Conservation (phyloP, 495 filamentous ascomycete genomes). For the Choiromyces venosus region DNA sequence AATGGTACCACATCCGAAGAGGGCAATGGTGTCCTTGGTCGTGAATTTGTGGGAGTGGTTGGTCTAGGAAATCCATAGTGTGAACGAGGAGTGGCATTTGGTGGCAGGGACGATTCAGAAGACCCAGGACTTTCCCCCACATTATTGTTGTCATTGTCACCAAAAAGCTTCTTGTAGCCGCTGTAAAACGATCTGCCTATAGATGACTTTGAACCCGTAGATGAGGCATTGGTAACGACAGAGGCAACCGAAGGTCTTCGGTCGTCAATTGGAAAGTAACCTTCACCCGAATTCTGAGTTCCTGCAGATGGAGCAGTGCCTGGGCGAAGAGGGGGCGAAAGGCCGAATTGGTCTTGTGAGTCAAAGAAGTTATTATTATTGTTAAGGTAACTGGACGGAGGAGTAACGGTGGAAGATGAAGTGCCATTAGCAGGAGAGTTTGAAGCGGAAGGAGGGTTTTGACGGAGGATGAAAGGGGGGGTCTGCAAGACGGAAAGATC, state of each 20-base stretch:
- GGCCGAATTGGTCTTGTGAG: slow-evolving; percentile 46
- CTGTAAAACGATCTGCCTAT: slow-evolving; percentile 64
- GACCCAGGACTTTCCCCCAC: slow-evolving; percentile 52
- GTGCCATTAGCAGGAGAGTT: slow-evolving; percentile 51
- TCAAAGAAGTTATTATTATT: slow-evolving; percentile 41
- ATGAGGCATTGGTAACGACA: slow-evolving; percentile 76
- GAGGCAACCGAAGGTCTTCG: slow-evolving; percentile 85
- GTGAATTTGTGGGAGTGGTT: slow-evolving; percentile 56
- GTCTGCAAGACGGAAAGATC: slow-evolving; percentile 65
- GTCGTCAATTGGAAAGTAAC: slow-evolving; percentile 66
- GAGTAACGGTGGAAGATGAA: slow-evolving; percentile 53
- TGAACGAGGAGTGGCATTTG: slow-evolving; percentile 49
- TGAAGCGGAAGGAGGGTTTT: slow-evolving; percentile 41
- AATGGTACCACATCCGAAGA: slow-evolving; percentile 94
- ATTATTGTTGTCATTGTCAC: slow-evolving; percentile 63
- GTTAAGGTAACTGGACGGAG: slow-evolving; percentile 47
- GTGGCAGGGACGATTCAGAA: slow-evolving; percentile 67
- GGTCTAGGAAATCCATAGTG: slow-evolving; percentile 56
- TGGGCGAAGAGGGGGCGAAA: slow-evolving; percentile 63
- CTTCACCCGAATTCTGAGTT: slow-evolving; percentile 46
- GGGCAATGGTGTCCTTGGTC: slow-evolving; percentile 76
- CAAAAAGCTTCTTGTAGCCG: slow-evolving; percentile 68
- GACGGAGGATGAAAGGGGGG: slow-evolving; percentile 43
- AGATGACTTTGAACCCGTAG: slow-evolving; percentile 71
- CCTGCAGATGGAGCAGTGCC: slow-evolving; percentile 53